Conservation (phyloP, 352 stramenopile species). For the Lagenidium giganteum region DNA sequence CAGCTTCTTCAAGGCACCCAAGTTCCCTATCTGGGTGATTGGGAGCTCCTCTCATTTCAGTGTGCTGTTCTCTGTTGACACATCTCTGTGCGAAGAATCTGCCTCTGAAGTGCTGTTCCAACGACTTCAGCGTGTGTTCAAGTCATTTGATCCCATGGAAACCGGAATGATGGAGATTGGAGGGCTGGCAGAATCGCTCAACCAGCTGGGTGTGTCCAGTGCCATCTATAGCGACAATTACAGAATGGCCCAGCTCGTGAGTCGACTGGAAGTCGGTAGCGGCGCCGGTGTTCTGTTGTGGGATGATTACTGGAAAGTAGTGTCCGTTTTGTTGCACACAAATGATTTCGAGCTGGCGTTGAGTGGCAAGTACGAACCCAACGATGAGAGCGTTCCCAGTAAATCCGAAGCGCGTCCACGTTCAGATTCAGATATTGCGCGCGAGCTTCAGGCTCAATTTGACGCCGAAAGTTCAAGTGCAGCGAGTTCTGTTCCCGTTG, state of each 20-base stretch:
- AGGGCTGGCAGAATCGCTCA: constrained; percentile 53
- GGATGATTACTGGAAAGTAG: constrained; percentile 90
- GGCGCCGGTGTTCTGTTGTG: constrained; percentile 89
- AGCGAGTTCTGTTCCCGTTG: background rate
- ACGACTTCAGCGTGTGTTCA: constrained; percentile 86
- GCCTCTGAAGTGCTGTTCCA: constrained; percentile 76
- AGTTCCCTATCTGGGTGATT: constrained; percentile 88
- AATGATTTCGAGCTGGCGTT: constrained; percentile 62
- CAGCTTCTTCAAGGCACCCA: constrained; percentile 86
- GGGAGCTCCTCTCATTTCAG: constrained; percentile 89
- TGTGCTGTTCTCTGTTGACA: constrained; percentile 77
- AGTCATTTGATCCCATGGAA: constrained; percentile 82
- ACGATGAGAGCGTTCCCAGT: background rate
- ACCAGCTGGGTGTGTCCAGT: constrained; percentile 51
- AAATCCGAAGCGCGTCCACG: constrained; percentile 18
- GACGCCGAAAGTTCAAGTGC: constrained; percentile 41
- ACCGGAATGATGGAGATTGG: constrained; percentile 81
- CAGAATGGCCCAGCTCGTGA: constrained; percentile 54
- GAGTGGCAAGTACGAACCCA: constrained; percentile 32
- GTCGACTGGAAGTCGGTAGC: constrained; percentile 45
- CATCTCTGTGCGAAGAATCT: constrained; percentile 50
- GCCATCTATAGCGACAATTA: constrained; percentile 55
- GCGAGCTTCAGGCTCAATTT: constrained; percentile 74
- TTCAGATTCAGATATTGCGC: constrained; percentile 65
- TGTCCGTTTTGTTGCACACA: constrained; percentile 74